Evolutionary conservation across 257 asterid species (phyloP).

Genomic region (Nicotiana otophora): DNA sequence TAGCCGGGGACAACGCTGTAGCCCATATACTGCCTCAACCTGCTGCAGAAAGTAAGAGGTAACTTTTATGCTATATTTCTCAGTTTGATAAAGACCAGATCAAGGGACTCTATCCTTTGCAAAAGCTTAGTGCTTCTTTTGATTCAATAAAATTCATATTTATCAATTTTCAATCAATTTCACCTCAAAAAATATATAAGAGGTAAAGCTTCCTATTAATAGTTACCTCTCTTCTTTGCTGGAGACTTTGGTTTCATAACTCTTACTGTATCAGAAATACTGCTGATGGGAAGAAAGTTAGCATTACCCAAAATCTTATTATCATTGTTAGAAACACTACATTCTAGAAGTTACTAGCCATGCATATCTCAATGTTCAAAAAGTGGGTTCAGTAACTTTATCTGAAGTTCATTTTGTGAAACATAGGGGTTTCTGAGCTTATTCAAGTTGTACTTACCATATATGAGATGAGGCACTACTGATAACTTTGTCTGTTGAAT

Average conservation of each 20-base stretch:
- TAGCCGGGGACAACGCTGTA: constrained; percentile 40
- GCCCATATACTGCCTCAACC: constrained; percentile 71
- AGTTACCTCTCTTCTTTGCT: not conserved
- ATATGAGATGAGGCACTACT: not conserved
- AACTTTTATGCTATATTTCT: constrained; percentile 2
- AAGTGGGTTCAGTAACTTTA: not conserved
- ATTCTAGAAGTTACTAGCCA: not conserved
- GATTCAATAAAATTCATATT: not conserved
- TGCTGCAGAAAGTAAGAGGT: constrained; percentile 77
- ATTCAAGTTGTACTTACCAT: not conserved
- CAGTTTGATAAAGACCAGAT: not conserved
- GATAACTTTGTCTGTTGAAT: not conserved
- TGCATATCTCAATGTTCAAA: not conserved
- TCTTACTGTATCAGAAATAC: not conserved
- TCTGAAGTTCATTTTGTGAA: not conserved
- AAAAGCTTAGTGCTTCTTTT: constrained; percentile 1
- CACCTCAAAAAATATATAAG: not conserved
- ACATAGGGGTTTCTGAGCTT: not conserved
- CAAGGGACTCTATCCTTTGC: not conserved
- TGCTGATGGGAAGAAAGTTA: not conserved
- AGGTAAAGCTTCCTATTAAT: not conserved
- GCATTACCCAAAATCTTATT: not conserved
- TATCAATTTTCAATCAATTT: not conserved
- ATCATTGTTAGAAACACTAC: not conserved
- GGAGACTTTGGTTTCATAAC: not conserved